Evolutionary conservation across 768 basidiomycete species (phyloP), one percentile per base, ranked within the genome.

Genomic region (Phallus indusiatus): DNA sequence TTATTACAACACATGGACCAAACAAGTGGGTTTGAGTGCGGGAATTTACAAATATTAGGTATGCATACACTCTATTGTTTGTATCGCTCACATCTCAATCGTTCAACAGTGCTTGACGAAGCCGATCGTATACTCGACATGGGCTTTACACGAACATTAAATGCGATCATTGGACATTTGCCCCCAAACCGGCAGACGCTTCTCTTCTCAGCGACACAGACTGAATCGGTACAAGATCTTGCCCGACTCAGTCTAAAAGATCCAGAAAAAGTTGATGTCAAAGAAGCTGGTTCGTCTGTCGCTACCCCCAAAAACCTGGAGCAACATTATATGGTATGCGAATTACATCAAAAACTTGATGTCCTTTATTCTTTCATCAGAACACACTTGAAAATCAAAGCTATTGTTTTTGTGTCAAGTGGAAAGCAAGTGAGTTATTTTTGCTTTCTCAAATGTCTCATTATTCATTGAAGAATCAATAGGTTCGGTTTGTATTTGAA

Each of bases 1-100:
- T 75, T 99, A 47, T 75, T 99, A 49, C 96, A 99, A 66, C 96
- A 99, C 70, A 89, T 99, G 87, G 96, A 98, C 69, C 94, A 97
- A 71, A 98, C 96, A 2, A 81, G 94, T 56, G 94, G 94, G 0
- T 96, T 99, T 63, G 93, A 94, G 60, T 83, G 84, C 24, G 86
- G 88, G 63, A 91, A 92, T 67, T 74, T 99, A n/a, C 94, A 97
- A 69, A 68, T 94, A 34, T 81, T 99, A 18, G 87, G 93, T 90
- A 64, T 60, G 88, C 75, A 4, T 36, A 1, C 35, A n/a, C 21
- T 54, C 14, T 6, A 33, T 53, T 51, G 37, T 2, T 33, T 7
- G 28, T 28, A 28, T 28, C 28, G 12, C 24, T n/a, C 10, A 16
- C 20, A 17, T 42, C 36, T 35, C 21, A 53, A 28, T 18, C 47